Percentiles rank a stretch among this genome's conserved stretches.
Evolutionary conservation across 192 early-diverging fungal genomes (phyloP).

Genomic region (Coemansia sp.): DNA sequence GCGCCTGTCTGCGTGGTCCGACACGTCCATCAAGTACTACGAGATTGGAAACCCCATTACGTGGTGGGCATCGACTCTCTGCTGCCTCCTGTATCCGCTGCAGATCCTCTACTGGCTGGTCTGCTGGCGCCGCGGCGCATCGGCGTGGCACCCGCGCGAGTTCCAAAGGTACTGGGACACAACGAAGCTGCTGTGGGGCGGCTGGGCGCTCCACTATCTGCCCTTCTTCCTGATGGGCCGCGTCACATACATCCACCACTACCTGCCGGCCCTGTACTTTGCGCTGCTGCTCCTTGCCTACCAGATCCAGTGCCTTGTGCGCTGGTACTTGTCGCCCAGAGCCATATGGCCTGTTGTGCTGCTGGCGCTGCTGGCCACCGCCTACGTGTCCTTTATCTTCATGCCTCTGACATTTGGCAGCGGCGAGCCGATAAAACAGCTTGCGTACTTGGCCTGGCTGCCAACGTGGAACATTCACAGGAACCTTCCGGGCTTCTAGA

Average conservation of each 20-base stretch:
- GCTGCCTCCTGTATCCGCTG: conserved; percentile 17
- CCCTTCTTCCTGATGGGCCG: conserved; percentile 74
- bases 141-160: conserved; percentile 38
- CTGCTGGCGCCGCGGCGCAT: conserved; percentile 34
- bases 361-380: conserved; percentile 8
- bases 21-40: conserved; percentile 65
- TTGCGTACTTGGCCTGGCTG: conserved; percentile 66
- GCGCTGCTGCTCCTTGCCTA: conserved; percentile 66
- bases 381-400: conserved; percentile 67
- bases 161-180: conserved; percentile 60
- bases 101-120: conserved; percentile 48
- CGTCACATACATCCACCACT: conserved; percentile 72
- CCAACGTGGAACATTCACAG: conserved; percentile 72
- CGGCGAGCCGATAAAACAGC: conserved; percentile 57
- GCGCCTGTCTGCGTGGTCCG: conserved; percentile 66
- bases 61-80: conserved; percentile 45
- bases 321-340: conserved; percentile 52
- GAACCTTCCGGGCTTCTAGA: neutral
- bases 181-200: conserved; percentile 51
- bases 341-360: conserved; percentile 12
- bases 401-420: conserved; percentile 79
- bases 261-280: conserved; percentile 74
- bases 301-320: conserved; percentile 69
- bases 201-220: conserved; percentile 67
- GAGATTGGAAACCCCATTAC: conserved; percentile 67